Evolutionary conservation across 768 basidiomycete genomes (phyloP).

Genomic region (Russula lepida): DNA sequence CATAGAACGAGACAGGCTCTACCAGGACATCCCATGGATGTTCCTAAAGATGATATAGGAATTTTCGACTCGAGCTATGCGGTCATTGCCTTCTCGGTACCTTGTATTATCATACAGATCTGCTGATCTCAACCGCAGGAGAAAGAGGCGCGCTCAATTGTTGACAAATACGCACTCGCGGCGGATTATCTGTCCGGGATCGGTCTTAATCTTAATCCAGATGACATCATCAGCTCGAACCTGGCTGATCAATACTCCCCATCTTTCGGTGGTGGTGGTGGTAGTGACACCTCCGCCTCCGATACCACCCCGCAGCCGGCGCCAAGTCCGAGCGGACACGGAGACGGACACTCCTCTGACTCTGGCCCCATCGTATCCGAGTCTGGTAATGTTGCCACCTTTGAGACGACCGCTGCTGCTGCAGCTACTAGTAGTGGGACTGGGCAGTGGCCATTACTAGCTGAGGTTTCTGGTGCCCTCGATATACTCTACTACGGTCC

Average conservation of each 20-base stretch:
- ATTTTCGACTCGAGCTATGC: slow-evolving; percentile 24
- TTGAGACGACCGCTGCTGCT: not conserved
- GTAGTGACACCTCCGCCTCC: not conserved
- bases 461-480: slow-evolving; percentile 31
- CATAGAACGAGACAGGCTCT: not conserved
- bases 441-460: slow-evolving; percentile 28
- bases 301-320: too few relatives aligned
- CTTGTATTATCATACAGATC: not conserved
- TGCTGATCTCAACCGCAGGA: slow-evolving; percentile 19
- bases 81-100: slow-evolving; percentile 15
- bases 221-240: slow-evolving; percentile 21
- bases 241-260: slow-evolving; percentile 21
- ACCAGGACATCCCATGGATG: not conserved
- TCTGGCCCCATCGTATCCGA: not conserved
- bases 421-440: not conserved
- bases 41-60: slow-evolving; percentile 1
- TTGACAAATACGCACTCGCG: slow-evolving; percentile 29
- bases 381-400: slow-evolving; percentile 16
- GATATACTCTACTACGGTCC: slow-evolving; percentile 44
- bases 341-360: too few relatives aligned
- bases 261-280: slow-evolving; percentile 15
- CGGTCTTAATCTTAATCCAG: slow-evolving; percentile 29
- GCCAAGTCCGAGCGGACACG: not conserved
- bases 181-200: slow-evolving; percentile 26
- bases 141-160: slow-evolving; percentile 24